Evolutionary conservation across 805 yeast species (phyloP), one percentile per base, ranked within the genome.

Genomic region (Cyberlindnera galapagoensis): DNA sequence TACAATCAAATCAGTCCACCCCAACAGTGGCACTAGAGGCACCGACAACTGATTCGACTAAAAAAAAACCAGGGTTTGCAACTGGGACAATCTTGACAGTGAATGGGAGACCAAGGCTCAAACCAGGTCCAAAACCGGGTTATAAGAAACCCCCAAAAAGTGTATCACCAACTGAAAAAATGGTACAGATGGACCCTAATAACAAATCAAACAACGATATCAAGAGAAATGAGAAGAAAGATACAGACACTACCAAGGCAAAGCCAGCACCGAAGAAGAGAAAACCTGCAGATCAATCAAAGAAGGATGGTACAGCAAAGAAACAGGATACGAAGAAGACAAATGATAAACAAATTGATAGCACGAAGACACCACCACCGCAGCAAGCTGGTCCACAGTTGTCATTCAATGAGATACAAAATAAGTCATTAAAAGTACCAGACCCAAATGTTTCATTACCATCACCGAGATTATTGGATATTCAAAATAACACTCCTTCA

Each of bases 381-480:
- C 29, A 23, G 10, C 24, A 12, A 20, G 24, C 19, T 4, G 12
- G 10, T 6, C 18, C 30, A 10, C 30, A 33, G 16, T 23, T 42
- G 4, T 31, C 52, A 2, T 38, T 34, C 21, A 45, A 41, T 6
- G 47, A 47, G 28, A 8, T 33, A 4, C 40, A 43, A 30, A 51
- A 51, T 24, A 40, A 43, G n/a, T 15, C 30, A 5, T 33, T 51
- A 22, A 46, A 43, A 17, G 30, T 36, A 25, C 47, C 50, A 12
- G 38, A 36, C n/a, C 46, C 52, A 13, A 30, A 28, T 3, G n/a
- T 27, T 7, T 8, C 39, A 8, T 11, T 49, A 9, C 47, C 48
- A 12, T 34, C 51, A 1, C 54, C 54, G 9, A 30, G 35, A 28
- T 19, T 46, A 5, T 14, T 46, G 9, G 51, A 44, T 10, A 23